These are phyloP conservation scores for Lithohypha guttulata DNA, from an alignment of 2,329 filamentous ascomycete species.

Conservation along the genomic window DNA sequence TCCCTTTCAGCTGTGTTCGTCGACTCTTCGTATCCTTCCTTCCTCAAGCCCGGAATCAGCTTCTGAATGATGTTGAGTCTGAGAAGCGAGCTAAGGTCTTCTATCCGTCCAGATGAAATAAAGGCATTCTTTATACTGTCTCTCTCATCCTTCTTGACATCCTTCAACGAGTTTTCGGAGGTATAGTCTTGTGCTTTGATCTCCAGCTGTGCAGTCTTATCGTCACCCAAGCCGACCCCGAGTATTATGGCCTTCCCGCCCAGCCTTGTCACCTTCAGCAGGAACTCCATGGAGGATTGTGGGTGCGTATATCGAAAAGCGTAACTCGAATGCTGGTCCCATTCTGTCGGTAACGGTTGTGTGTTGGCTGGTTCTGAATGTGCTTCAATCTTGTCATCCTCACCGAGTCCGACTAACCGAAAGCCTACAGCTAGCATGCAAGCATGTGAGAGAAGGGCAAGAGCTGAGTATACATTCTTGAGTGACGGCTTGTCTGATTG, in stretches of 20 bases:
- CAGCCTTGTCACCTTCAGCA: slow-evolving; percentile 71
- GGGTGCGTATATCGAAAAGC: slow-evolving; percentile 79
- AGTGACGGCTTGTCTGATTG: slow-evolving; percentile 20
- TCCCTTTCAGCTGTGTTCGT: slow-evolving; percentile 15
- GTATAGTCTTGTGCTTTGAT: slow-evolving; percentile 64
- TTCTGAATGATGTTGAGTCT: slow-evolving; percentile 75
- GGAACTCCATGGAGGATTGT: slow-evolving; percentile 73
- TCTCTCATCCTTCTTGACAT: slow-evolving; percentile 29
- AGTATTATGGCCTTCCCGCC: slow-evolving; percentile 76
- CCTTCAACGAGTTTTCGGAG: slow-evolving; percentile 48
- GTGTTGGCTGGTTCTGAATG: slow-evolving; percentile 45
- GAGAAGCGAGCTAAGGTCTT: slow-evolving; percentile 59
- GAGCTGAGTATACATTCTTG: slow-evolving; percentile 57
- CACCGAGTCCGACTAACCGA: slow-evolving; percentile 68
- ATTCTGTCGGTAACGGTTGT: slow-evolving; percentile 59
- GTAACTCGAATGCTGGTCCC: slow-evolving; percentile 66
- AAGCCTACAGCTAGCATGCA: slow-evolving; percentile 74
- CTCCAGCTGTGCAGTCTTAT: slow-evolving; percentile 70
- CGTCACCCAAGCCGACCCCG: slow-evolving; percentile 67
- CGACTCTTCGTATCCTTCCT: slow-evolving; percentile 64
- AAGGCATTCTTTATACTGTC: slow-evolving; percentile 49
- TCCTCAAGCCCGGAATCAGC: slow-evolving; percentile 64
- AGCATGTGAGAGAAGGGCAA: slow-evolving; percentile 75
- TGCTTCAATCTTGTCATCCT: slow-evolving; percentile 63
- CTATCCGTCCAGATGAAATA: slow-evolving; percentile 59